A percentile compares a stretch with the other conserved stretches of the same genome.
These are phyloP conservation scores for Curvularia spicifera DNA, from an alignment of 2,329 filamentous ascomycete genomes.

Conservation along the genomic window DNA sequence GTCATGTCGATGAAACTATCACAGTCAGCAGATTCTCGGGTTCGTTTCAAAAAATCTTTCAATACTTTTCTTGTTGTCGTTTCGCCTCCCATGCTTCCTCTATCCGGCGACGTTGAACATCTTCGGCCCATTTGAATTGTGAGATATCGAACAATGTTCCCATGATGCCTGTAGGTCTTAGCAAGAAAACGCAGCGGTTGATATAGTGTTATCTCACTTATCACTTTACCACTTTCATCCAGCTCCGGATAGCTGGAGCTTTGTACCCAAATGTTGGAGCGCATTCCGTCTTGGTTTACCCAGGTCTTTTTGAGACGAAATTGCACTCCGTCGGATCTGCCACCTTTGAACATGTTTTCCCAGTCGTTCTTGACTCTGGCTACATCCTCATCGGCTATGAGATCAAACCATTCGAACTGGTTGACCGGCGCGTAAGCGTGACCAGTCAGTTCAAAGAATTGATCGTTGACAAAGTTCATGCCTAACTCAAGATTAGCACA, in stretches of 20 bases:
- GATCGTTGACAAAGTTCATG: slow-evolving; percentile 40
- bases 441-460: slow-evolving; percentile 38
- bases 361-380: slow-evolving; percentile 25
- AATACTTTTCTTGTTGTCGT: slow-evolving; percentile 46
- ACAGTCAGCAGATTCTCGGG: slow-evolving; percentile 10
- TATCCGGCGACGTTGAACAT: slow-evolving; percentile 41
- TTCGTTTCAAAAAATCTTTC: background rate
- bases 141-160: slow-evolving; percentile 48
- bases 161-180: slow-evolving; percentile 32
- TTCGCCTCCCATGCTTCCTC: slow-evolving; percentile 49
- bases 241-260: slow-evolving; percentile 35
- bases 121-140: slow-evolving; percentile 49
- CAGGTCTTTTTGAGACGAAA: slow-evolving; percentile 39
- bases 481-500: slow-evolving; percentile 17
- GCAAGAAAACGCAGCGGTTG: background rate
- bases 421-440: slow-evolving; percentile 21
- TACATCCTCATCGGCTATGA: slow-evolving; percentile 34
- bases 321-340: slow-evolving; percentile 27
- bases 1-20: slow-evolving; percentile 41
- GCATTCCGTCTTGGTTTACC: slow-evolving; percentile 34
- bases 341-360: slow-evolving; percentile 23
- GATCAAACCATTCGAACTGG: slow-evolving; percentile 25
- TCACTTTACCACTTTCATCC: slow-evolving; percentile 32
- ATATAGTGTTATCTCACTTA: slow-evolving; percentile 16
- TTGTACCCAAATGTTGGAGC: slow-evolving; percentile 37